These are phyloP conservation scores for Scenedesmus sp. DNA, from an alignment of 163 green algal species.

Conservation along the genomic window DNA sequence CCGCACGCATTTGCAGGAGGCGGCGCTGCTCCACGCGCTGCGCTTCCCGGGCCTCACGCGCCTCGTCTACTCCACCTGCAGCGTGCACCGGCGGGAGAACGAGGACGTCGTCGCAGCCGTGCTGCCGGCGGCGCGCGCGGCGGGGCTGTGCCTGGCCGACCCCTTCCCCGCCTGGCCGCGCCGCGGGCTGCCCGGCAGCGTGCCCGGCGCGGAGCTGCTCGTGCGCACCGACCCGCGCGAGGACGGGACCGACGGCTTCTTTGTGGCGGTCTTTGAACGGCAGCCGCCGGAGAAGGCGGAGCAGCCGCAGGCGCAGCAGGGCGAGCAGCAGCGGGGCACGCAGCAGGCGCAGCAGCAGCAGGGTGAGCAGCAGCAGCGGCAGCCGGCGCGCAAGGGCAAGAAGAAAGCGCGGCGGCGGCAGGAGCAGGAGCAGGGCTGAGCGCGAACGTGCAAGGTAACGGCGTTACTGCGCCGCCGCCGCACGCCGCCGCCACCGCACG, in stretches of 20 bases:
- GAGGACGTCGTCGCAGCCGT: conserved; percentile 92
- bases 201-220: conserved; percentile 60
- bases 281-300: no score
- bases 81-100: conserved; percentile 90
- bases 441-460: no score
- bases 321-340: no score
- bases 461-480: no score
- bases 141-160: conserved; percentile 65
- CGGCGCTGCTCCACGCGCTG: conserved; percentile 83
- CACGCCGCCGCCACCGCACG: no score
- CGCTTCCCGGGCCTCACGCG: conserved; percentile 82
- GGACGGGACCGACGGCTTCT: conserved; percentile 91
- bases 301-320: no score
- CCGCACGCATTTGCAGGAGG: conserved; percentile 63
- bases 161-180: conserved; percentile 72
- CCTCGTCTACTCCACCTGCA: conserved; percentile 96
- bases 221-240: conserved; percentile 71
- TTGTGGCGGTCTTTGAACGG: conserved; percentile 85
- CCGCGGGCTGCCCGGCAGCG: conserved; percentile 54
- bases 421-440: no score
- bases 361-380: no score
- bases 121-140: conserved; percentile 62
- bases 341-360: no score
- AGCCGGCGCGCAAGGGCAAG: no score
- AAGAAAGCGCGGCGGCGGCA: no score